Evolutionary conservation across 768 basidiomycete genomes (phyloP).

Genomic region (Phaffia australis): DNA sequence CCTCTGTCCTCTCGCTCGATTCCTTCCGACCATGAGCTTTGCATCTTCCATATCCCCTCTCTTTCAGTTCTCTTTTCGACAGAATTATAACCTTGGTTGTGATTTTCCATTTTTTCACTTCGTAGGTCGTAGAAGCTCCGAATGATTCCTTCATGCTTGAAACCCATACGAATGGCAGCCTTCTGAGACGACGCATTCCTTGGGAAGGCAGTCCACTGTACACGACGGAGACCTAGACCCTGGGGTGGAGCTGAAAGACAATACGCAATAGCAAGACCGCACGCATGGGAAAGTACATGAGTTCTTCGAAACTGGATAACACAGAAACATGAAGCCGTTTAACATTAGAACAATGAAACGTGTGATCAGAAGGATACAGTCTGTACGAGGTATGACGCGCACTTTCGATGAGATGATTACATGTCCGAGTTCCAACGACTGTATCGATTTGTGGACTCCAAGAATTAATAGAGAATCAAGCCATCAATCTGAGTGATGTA

Average conservation of each 20-base stretch:
- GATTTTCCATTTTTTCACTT: too few species aligned
- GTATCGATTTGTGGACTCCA: not conserved
- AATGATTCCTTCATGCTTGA: not conserved
- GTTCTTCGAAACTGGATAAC: not conserved
- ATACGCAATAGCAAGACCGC: conserved; percentile 2
- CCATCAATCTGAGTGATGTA: not conserved
- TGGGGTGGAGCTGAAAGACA: conserved; percentile 1
- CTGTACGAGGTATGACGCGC: too few species aligned
- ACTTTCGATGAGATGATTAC: not conserved
- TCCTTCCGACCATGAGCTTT: too few species aligned
- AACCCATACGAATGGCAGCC: conserved; percentile 8
- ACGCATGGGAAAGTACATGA: conserved; percentile 11
- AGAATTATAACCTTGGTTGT: too few species aligned
- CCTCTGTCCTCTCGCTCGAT: too few species aligned
- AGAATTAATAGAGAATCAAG: not conserved
- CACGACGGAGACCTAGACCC: conserved; percentile 8
- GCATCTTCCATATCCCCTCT: too few species aligned
- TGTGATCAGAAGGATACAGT: too few species aligned
- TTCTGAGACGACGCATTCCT: not conserved
- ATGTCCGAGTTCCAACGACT: conserved; percentile 7
- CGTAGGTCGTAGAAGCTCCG: too few species aligned
- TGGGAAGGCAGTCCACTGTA: conserved; percentile 2
- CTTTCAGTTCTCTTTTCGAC: too few species aligned
- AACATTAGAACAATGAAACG: too few species aligned
- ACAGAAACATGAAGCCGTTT: too few species aligned